Evolutionary conservation across 1,284 basidiomycete species (phyloP).

Genomic region (Microbotryum violaceum): DNA sequence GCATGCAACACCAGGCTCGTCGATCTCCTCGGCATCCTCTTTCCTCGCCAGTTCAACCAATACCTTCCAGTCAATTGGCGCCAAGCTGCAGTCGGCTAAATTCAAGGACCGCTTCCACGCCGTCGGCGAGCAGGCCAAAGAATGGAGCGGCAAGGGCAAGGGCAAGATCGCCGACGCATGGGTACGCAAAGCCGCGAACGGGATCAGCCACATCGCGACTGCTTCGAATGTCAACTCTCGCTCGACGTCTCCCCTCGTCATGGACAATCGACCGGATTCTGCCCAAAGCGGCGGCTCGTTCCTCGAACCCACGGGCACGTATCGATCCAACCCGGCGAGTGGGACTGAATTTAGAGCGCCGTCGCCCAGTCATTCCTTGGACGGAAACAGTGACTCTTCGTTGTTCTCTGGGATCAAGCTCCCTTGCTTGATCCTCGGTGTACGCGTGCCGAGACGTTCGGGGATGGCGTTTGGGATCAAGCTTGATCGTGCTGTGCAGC

Average conservation of each 20-base stretch:
- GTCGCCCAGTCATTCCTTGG: neutral
- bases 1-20: no score
- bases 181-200: neutral
- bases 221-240: neutral
- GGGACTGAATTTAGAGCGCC: neutral
- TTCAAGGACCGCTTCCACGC: slow-evolving; percentile 20
- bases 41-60: no score
- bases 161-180: slow-evolving; percentile 8
- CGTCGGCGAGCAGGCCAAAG: slow-evolving; percentile 7
- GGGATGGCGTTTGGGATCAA: slow-evolving; percentile 13
- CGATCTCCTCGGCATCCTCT: no score
- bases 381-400: neutral
- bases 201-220: neutral
- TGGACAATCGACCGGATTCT: neutral
- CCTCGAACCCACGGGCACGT: slow-evolving; percentile 1
- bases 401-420: slow-evolving; percentile 1
- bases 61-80: no score
- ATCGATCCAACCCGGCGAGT: neutral
- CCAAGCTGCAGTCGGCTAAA: slow-evolving; percentile 4
- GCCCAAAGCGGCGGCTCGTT: neutral
- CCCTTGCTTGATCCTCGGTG: slow-evolving; percentile 12
- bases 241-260: neutral
- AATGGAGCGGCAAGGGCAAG: slow-evolving; percentile 22
- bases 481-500: slow-evolving; percentile 9
- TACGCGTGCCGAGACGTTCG: slow-evolving; percentile 7